These are phyloP conservation scores for Hymenoscyphus repandus DNA, from an alignment of 2,329 filamentous ascomycete species.

Conservation along the genomic window DNA sequence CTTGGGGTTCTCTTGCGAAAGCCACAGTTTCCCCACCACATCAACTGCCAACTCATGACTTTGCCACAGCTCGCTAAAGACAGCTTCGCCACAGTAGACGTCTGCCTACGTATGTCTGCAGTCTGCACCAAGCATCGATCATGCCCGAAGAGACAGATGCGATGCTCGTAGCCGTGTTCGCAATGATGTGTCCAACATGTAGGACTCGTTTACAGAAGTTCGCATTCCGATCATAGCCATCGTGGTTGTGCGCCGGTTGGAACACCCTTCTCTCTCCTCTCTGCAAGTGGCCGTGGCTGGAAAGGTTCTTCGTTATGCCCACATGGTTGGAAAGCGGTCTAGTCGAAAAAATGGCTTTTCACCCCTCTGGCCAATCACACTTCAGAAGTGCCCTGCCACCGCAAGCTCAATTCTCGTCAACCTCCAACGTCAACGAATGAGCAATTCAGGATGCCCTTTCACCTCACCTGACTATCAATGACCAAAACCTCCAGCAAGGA, in stretches of 20 bases:
- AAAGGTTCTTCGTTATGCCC: background rate
- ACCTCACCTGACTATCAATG: slow-evolving; percentile 22
- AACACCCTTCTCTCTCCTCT: no score
- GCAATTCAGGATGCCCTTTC: slow-evolving; percentile 13
- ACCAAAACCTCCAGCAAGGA: slow-evolving; percentile 22
- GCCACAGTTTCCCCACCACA: slow-evolving; percentile 1
- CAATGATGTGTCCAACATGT: background rate
- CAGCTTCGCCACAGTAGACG: background rate
- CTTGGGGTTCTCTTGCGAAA: background rate
- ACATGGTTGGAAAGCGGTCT: background rate
- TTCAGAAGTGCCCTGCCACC: slow-evolving; percentile 15
- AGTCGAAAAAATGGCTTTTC: slow-evolving; percentile 9
- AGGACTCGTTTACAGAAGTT: background rate
- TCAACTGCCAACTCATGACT: slow-evolving; percentile 1
- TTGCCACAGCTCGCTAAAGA: slow-evolving; percentile 7
- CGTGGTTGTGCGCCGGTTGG: no score
- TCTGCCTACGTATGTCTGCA: background rate
- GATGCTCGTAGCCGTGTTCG: no score
- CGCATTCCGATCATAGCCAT: background rate
- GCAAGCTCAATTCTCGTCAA: slow-evolving; percentile 15
- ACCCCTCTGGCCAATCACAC: slow-evolving; percentile 13
- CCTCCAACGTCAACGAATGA: slow-evolving; percentile 23
- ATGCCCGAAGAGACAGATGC: slow-evolving; percentile 2
- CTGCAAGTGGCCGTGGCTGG: no score
- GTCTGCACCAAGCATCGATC: slow-evolving; percentile 3